A percentile compares a stretch with the other conserved stretches of the same genome.
Conservation (phyloP, 1,139 yeast genomes). For the Saccharomyces uvarum region DNA sequence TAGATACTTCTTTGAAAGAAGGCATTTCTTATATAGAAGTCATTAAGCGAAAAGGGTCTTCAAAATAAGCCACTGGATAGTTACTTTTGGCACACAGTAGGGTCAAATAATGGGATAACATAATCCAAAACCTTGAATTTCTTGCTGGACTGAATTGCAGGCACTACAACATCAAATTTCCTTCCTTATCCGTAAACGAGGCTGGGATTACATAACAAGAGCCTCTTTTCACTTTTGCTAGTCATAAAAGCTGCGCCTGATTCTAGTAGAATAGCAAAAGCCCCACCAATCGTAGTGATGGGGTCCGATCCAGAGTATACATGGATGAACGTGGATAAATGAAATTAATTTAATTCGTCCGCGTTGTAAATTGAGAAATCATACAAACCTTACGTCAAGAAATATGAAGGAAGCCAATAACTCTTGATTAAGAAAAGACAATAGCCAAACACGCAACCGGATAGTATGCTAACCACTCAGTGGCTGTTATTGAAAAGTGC, state of each 20-base stretch:
- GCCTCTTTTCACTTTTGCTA: neutral
- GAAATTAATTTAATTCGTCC: neutral
- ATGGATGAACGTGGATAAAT: neutral
- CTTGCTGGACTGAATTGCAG: neutral
- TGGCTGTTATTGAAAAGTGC: neutral
- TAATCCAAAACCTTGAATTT: neutral
- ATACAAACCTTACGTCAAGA: neutral
- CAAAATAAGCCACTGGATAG: neutral
- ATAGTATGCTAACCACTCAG: neutral
- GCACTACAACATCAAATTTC: neutral
- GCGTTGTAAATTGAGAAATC: neutral
- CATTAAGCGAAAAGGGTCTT: neutral
- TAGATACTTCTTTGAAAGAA: neutral
- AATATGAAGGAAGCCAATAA: neutral
- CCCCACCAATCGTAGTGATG: neutral
- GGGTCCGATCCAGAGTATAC: neutral
- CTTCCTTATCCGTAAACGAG: neutral
- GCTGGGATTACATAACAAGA: neutral
- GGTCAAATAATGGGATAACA: neutral
- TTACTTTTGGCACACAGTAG: neutral
- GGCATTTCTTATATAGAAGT: neutral
- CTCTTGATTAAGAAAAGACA: conserved; percentile 2
- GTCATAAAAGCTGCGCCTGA: neutral
- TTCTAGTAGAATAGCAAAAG: neutral
- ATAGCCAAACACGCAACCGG: neutral